phyloP scores from a whole-genome alignment of 352 stramenopile species.

The Globisporangium polare region DNA sequence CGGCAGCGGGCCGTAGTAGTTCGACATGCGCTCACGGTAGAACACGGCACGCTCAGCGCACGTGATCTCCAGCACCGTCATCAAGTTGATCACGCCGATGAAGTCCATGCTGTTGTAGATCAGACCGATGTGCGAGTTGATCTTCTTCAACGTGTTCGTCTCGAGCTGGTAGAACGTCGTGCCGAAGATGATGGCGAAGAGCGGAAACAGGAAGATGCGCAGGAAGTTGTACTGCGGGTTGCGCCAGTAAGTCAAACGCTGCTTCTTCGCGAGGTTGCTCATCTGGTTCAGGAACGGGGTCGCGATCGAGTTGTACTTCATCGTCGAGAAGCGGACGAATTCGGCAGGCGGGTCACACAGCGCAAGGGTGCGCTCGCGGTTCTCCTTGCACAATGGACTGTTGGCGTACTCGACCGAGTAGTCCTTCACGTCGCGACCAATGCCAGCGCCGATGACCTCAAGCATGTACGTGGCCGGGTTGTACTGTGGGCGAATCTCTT shows the following conservation, averaged over 20 bases:
- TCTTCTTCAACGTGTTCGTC: constrained; percentile 47
- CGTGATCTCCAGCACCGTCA: constrained; percentile 57
- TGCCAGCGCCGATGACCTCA: constrained; percentile 56
- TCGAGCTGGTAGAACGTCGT: constrained; percentile 58
- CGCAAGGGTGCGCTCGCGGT: constrained; percentile 31
- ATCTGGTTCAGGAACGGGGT: constrained; percentile 41
- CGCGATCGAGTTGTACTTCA: constrained; percentile 43
- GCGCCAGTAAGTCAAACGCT: constrained; percentile 46
- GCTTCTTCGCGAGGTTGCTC: constrained; percentile 21
- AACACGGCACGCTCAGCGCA: constrained; percentile 52
- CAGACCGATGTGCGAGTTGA: constrained; percentile 58
- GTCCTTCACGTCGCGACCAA: constrained; percentile 17
- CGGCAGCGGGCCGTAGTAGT: constrained; percentile 66
- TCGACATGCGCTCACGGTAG: constrained; percentile 67
- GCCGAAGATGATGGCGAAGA: constrained; percentile 61
- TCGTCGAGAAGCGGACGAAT: constrained; percentile 30
- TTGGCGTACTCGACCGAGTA: constrained; percentile 50
- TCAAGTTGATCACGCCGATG: constrained; percentile 54
- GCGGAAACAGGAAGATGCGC: constrained; percentile 50
- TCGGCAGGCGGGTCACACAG: constrained; percentile 18
- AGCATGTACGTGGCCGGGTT: constrained; percentile 88
- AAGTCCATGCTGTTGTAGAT: constrained; percentile 78
- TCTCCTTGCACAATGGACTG: constrained; percentile 29
- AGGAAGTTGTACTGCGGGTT: constrained; percentile 67
- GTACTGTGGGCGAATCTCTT: constrained; percentile 56